Conservation (phyloP, 352 stramenopile genomes). For the Aphanomyces stellatus region DNA sequence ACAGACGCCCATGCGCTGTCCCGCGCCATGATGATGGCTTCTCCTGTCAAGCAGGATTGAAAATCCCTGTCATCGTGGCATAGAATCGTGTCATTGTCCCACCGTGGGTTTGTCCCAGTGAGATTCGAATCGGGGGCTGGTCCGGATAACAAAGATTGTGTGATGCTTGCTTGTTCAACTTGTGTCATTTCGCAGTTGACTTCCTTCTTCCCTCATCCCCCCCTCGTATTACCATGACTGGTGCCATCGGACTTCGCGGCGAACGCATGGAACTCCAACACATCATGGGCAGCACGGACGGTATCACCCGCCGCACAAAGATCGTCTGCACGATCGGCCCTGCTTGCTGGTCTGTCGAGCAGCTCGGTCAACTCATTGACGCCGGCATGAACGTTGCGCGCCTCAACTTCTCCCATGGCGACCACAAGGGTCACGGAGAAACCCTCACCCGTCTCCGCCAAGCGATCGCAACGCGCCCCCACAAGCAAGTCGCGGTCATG, state of each 20-base stretch:
- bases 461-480: constrained; percentile 46
- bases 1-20: too few relatives aligned
- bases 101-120: neutral
- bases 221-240: constrained; percentile 5
- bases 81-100: neutral
- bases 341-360: constrained; percentile 90
- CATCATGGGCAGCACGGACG: constrained; percentile 45
- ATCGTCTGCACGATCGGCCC: constrained; percentile 89
- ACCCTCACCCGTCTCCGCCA: constrained; percentile 55
- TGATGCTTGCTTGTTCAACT: too few relatives aligned
- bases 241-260: constrained; percentile 16
- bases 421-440: constrained; percentile 80
- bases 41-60: too few relatives aligned
- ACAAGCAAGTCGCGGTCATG: constrained; percentile 85
- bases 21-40: too few relatives aligned
- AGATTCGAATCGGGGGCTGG: neutral
- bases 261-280: constrained; percentile 30
- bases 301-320: constrained; percentile 76
- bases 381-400: constrained; percentile 95
- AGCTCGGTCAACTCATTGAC: constrained; percentile 82
- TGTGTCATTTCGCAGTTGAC: constrained; percentile 12
- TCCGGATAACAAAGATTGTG: constrained; percentile 11
- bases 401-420: constrained; percentile 99
- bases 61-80: too few relatives aligned
- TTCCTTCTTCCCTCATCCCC: neutral